phyloP scores from a whole-genome alignment of 371 early-diverging fungal species.

The Syncephalastrum racemosum region DNA sequence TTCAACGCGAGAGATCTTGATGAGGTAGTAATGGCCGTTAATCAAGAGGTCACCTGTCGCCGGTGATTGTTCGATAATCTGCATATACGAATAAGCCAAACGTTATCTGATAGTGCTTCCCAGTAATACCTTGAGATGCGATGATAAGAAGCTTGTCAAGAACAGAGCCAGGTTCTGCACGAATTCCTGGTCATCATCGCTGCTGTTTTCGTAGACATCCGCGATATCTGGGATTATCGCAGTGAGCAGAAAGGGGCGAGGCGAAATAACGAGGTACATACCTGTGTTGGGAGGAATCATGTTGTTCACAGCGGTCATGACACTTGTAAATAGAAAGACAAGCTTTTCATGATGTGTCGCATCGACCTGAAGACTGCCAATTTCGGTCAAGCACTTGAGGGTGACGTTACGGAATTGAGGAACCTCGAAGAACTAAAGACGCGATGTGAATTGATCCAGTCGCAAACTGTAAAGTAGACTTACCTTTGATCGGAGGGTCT shows the following conservation, averaged over 20 bases:
- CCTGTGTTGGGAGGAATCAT: slow-evolving; percentile 72
- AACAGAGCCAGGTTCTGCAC: slow-evolving; percentile 51
- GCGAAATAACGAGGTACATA: slow-evolving; percentile 21
- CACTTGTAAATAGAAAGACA: slow-evolving; percentile 75
- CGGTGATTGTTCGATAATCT: slow-evolving; percentile 65
- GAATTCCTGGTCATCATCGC: slow-evolving; percentile 84
- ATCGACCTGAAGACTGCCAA: slow-evolving; percentile 78
- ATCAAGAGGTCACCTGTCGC: slow-evolving; percentile 67
- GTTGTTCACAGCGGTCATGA: slow-evolving; percentile 68
- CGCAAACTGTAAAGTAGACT: slow-evolving; percentile 5
- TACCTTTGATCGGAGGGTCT: slow-evolving; percentile 80
- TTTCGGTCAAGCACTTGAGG: slow-evolving; percentile 94
- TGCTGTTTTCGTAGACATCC: slow-evolving; percentile 78
- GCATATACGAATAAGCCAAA: background rate
- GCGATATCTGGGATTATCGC: slow-evolving; percentile 60
- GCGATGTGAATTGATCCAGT: background rate
- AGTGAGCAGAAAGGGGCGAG: background rate
- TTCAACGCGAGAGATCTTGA: slow-evolving; percentile 87
- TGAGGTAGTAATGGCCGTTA: slow-evolving; percentile 85
- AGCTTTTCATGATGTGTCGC: slow-evolving; percentile 81
- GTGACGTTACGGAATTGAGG: slow-evolving; percentile 90
- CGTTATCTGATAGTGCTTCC: background rate
- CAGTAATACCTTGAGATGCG: slow-evolving; percentile 74
- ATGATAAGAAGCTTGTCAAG: slow-evolving; percentile 80
- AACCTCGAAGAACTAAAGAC: slow-evolving; percentile 72